Conservation (phyloP, 352 stramenopile genomes). For the Globisporangium irregulare region DNA sequence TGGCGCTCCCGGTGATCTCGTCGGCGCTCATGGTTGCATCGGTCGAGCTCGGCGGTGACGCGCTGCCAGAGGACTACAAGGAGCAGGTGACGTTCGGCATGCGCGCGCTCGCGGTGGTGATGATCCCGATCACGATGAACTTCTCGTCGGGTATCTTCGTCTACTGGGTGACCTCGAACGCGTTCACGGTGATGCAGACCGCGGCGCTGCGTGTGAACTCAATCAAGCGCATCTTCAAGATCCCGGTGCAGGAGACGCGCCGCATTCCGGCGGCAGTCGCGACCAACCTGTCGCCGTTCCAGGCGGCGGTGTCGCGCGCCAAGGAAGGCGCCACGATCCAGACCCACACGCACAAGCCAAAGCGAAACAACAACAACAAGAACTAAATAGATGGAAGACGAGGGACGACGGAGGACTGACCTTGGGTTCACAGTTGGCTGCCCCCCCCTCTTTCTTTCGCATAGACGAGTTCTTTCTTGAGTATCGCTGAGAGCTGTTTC, state of each 20-base stretch:
- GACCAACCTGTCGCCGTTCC: slow-evolving; percentile 57
- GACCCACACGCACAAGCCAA: slow-evolving; percentile 68
- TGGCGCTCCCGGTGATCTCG: slow-evolving; percentile 77
- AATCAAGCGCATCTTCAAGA: slow-evolving; percentile 53
- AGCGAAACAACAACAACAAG: slow-evolving; percentile 34
- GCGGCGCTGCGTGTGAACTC: slow-evolving; percentile 48
- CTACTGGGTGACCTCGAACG: slow-evolving; percentile 87
- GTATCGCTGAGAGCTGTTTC: neutral
- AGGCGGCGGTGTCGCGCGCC: slow-evolving; percentile 62
- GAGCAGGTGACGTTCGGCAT: slow-evolving; percentile 80
- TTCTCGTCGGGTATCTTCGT: slow-evolving; percentile 84
- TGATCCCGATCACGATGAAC: slow-evolving; percentile 80
- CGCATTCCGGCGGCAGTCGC: slow-evolving; percentile 35
- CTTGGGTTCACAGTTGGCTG: neutral
- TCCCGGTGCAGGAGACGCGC: slow-evolving; percentile 41
- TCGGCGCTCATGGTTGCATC: slow-evolving; percentile 75
- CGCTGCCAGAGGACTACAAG: slow-evolving; percentile 55
- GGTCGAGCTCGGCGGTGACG: slow-evolving; percentile 71
- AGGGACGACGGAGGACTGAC: neutral
- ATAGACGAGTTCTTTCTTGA: slow-evolving; percentile 5
- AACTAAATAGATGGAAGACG: slow-evolving; percentile 28
- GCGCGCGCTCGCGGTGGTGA: slow-evolving; percentile 61
- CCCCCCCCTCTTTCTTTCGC: neutral
- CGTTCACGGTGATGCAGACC: slow-evolving; percentile 71
- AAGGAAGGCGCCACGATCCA: slow-evolving; percentile 67